A percentile compares a stretch with the other conserved stretches of the same genome.
These are phyloP conservation scores for Penicillium sp. DNA, from an alignment of 2,329 filamentous ascomycete genomes.

Conservation along the genomic window DNA sequence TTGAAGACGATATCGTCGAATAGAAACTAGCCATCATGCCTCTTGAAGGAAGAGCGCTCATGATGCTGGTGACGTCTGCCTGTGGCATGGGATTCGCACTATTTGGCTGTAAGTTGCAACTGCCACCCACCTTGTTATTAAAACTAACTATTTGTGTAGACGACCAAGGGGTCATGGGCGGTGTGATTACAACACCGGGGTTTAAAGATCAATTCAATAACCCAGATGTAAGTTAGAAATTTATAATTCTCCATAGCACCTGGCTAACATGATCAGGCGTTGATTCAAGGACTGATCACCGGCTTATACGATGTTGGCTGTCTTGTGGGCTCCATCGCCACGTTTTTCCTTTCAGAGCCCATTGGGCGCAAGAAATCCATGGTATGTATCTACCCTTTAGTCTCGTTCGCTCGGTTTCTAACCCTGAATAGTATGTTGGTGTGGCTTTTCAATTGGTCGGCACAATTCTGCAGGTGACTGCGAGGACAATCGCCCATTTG, in stretches of 20 bases:
- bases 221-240: neutral
- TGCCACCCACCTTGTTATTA: neutral
- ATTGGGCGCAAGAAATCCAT: constrained; percentile 1
- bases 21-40: neutral
- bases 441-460: neutral
- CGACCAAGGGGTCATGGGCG: constrained; percentile 11
- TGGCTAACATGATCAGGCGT: too few relatives aligned
- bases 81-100: neutral
- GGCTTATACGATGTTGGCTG: constrained; percentile 2
- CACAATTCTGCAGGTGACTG: neutral
- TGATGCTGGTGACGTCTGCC: neutral
- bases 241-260: too few relatives aligned
- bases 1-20: too few relatives aligned
- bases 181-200: neutral
- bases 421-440: neutral
- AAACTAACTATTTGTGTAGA: neutral
- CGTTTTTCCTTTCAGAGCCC: neutral
- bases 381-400: neutral
- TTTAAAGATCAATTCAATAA: constrained; percentile 3
- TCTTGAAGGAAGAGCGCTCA: neutral
- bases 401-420: neutral
- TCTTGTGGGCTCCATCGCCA: neutral
- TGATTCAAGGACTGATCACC: neutral
- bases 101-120: neutral
- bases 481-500: neutral